Conservation (phyloP, 2,329 filamentous ascomycete species). For the Grosmannia penicillata region DNA sequence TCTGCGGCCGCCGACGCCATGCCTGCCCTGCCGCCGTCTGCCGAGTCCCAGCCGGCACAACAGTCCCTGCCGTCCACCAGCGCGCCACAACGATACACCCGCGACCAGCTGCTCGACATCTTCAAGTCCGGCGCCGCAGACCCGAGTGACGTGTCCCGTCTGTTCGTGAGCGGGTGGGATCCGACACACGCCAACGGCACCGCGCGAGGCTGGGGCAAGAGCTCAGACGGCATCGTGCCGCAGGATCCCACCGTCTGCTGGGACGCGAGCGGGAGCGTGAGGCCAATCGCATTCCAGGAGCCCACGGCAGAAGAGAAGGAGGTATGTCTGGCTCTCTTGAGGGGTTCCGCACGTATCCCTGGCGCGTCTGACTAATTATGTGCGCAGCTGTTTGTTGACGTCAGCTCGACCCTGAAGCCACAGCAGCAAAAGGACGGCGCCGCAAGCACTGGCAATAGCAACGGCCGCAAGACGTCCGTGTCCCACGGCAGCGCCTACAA, state of each 20-base stretch:
- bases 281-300: conserved; percentile 58
- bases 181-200: conserved; percentile 55
- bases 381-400: conserved; percentile 64
- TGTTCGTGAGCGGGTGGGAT: conserved; percentile 69
- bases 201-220: conserved; percentile 61
- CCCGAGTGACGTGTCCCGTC: conserved; percentile 40
- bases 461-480: conserved; percentile 69
- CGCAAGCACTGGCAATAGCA: conserved; percentile 34
- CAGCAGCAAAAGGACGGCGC: conserved; percentile 59
- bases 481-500: conserved; percentile 59
- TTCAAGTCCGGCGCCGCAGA: conserved; percentile 38
- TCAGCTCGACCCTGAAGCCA: conserved; percentile 88
- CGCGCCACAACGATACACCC: conserved; percentile 52
- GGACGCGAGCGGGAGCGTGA: conserved; percentile 56
- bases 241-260: conserved; percentile 87
- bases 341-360: not conserved
- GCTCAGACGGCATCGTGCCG: conserved; percentile 54
- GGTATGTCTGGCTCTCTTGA: conserved; percentile 25
- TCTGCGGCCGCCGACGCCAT: conserved; percentile 9
- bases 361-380: not conserved
- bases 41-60: conserved; percentile 17
- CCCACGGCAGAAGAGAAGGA: conserved; percentile 50
- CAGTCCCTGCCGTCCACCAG: conserved; percentile 26
- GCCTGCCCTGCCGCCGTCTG: conserved; percentile 10
- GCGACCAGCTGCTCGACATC: conserved; percentile 64